Evolutionary conservation across 2,329 filamentous ascomycete genomes (phyloP), one percentile per base, ranked within the genome.

Genomic region (Cladosporium oxysporum): DNA sequence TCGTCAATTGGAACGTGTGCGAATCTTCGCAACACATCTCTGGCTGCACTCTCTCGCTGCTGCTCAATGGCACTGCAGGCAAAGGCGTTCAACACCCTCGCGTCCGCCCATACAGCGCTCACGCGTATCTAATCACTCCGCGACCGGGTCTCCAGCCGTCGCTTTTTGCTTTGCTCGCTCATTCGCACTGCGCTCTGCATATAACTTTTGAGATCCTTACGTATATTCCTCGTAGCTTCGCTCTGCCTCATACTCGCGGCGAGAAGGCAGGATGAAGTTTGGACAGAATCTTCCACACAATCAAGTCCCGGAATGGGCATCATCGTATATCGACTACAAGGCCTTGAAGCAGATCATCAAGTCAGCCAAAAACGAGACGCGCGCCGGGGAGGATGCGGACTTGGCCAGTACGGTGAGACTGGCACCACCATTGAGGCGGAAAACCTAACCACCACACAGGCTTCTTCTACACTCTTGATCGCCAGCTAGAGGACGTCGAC

Each of bases 401-500:
- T 84, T 97, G 80, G 93, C 94, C 83, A 93, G 94, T 96, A 86
- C 50, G 90, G 79, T 75, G 61, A 69, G 67, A 66, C 57, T 58
- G 66, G 66, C 65, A 58, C 53, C 55, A 58, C 29, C 50, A 33
- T 65, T 62, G 65, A 58, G 66, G 62, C 66, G 64, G 65, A 69
- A 68, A 68, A 67, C 68, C 71, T 75, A 70, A 73, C 71, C 57
- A 66, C 67, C 61, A 60, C 67, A 73, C 82, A 97, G 95, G 93
- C 79, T 97, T 99, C 85, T 97, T 97, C 83, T 97, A 94, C 79
- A 91, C 90, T 70, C 88, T 99, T 78, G 95, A 99, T 77, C 91
- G 95, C 73, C 97, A 98, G 77, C 89, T 99, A 75, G 95, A 99
- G 83, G 91, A 96, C 80, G 94, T 99, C 77, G 93, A 97, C 79